Evolutionary conservation across 2,329 filamentous ascomycete genomes (phyloP).

Genomic region (Cadophora sp.): DNA sequence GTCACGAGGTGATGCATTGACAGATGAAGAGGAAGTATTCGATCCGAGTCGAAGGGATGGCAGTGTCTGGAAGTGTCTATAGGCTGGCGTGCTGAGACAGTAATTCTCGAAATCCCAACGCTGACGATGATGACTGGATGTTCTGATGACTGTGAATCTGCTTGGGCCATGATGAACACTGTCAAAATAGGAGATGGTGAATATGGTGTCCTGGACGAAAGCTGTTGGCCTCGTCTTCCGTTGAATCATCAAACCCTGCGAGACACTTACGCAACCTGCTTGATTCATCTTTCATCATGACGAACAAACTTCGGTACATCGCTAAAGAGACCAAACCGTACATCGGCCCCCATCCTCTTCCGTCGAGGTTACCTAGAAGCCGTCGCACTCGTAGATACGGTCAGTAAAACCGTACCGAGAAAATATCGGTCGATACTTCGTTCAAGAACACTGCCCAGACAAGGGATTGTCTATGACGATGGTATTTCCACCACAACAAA

Average conservation of each 20-base stretch:
- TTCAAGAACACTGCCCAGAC: background rate
- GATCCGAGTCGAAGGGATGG: background rate
- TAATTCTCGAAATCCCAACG: background rate
- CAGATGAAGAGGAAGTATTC: background rate
- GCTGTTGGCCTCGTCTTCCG: background rate
- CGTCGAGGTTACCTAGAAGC: background rate
- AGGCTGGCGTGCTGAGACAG: background rate
- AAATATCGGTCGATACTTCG: background rate
- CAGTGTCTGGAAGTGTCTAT: background rate
- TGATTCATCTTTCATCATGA: background rate
- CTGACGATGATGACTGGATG: background rate
- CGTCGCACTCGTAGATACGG: background rate
- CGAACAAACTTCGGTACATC: background rate
- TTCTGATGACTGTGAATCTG: background rate
- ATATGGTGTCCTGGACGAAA: background rate
- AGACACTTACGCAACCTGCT: background rate
- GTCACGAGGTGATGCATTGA: background rate
- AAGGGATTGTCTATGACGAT: background rate
- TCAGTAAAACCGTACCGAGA: background rate
- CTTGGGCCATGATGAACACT: background rate
- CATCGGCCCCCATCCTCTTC: background rate
- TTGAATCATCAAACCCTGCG: background rate
- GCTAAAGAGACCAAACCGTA: background rate
- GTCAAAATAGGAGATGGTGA: background rate
- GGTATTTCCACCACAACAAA: background rate